Evolutionary conservation across 1,284 basidiomycete genomes (phyloP), one percentile per base, ranked within the genome.

Genomic region (Schizopora paradoxa): DNA sequence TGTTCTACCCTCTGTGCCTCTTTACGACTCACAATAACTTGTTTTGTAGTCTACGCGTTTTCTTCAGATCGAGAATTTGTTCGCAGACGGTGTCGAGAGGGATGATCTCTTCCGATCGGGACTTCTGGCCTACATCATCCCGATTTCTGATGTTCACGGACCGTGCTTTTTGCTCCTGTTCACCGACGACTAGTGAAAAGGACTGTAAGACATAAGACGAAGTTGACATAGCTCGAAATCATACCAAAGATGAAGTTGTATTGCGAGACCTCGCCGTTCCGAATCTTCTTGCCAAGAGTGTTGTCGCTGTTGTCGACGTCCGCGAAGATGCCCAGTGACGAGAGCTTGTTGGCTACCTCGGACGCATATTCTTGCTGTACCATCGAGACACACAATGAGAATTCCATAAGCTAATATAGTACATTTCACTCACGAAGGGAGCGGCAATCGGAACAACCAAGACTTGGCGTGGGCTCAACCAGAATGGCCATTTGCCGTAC

Each of bases 401-500:
- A 29, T 32, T 47, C 10, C 11, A 7, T 29, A 39, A 36, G 40
- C 11, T 19, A 51, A 27, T 22, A 6, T 26, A 21, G 47, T 11
- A 23, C 8, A n/a, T 10, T 11, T 25, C 6, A 81, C 87, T 60
- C 56, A 93, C 87, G 57, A 81, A 91, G 25, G 88, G 81, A 10
- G 74, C 79, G 13, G 94, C 92, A 27, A 99, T 92, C 2, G 96
- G 96, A 40, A 99, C 88, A 47, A 99, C 87, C 22, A 96, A 69
- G 21, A 97, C 83, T 67, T 99, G 96, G 37, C 96, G 79, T 10
- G 96, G 96, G 0, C 87, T 93, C 40, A 99, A 62, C 96, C 96
- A 99, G 77, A 99, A 97, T 4, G 96, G 96, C 94, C 95, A 99
- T 71, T 97, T 97, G 26, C 96, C 96, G 35, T 82, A 94, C 62